These are phyloP conservation scores for Fusarium pilosicola DNA, from an alignment of 2,329 filamentous ascomycete genomes.

Conservation along the genomic window DNA sequence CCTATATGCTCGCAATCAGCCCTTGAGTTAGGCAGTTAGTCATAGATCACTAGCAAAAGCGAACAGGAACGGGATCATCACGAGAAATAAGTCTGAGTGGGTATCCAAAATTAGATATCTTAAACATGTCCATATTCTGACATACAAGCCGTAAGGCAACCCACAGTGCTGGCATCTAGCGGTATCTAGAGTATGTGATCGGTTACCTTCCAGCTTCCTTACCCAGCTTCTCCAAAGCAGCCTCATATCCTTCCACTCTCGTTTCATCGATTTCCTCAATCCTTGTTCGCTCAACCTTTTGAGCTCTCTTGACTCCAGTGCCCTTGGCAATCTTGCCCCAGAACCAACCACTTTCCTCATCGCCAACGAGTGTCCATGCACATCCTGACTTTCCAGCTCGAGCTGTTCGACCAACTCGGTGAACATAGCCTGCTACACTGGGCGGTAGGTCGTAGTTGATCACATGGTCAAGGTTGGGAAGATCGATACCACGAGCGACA, in stretches of 20 bases:
- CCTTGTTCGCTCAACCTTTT: constrained; percentile 59
- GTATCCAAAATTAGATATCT: background rate
- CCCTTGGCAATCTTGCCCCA: constrained; percentile 80
- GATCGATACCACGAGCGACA: constrained; percentile 90
- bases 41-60: background rate
- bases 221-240: constrained; percentile 70
- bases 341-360: constrained; percentile 90
- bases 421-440: constrained; percentile 84
- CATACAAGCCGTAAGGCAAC: background rate
- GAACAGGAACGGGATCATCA: background rate
- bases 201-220: constrained; percentile 61
- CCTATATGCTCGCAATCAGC: background rate
- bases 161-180: constrained; percentile 5
- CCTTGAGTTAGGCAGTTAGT: background rate
- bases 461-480: constrained; percentile 81
- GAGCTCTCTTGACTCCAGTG: constrained; percentile 56
- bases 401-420: constrained; percentile 91
- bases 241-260: constrained; percentile 60
- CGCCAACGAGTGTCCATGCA: constrained; percentile 87
- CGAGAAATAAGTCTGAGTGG: background rate
- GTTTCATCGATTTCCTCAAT: constrained; percentile 60
- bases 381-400: constrained; percentile 79
- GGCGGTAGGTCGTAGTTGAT: constrained; percentile 93
- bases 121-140: background rate
- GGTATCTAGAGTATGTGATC: constrained; percentile 8